Percentiles rank a stretch among this genome's conserved stretches.
Evolutionary conservation across 139 green algal genomes (phyloP).

Genomic region (Limnomonas spitsbergensis): DNA sequence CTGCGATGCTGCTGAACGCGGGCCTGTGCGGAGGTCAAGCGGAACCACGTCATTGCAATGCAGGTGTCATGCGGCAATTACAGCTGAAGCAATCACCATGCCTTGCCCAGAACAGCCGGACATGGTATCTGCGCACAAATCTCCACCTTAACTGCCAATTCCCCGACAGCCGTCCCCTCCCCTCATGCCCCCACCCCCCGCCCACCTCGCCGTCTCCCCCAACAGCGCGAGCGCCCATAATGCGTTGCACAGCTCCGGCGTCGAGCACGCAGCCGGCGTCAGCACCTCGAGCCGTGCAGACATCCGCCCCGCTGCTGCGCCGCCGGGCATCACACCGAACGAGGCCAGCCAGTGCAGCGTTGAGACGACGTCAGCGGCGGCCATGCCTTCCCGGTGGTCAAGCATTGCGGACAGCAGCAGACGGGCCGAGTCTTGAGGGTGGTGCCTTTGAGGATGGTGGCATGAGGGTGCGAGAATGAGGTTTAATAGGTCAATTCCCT

Average conservation of each 20-base stretch:
- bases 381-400: constrained; percentile 9
- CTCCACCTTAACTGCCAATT: no score
- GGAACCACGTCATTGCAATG: no score
- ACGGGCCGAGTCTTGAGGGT: constrained; percentile 12
- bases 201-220: constrained; percentile 13
- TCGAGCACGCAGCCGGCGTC: neutral
- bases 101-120: no score
- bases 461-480: no score
- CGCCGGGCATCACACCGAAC: constrained; percentile 26
- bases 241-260: constrained; percentile 25
- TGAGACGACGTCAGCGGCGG: constrained; percentile 24
- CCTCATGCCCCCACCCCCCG: no score
- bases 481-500: no score
- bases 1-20: neutral
- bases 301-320: constrained; percentile 2
- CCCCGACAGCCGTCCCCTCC: no score
- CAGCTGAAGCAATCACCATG: no score
- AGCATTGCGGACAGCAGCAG: constrained; percentile 12
- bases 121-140: no score
- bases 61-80: no score
- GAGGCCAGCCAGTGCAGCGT: constrained; percentile 24
- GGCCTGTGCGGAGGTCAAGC: no score
- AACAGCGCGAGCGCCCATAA: constrained; percentile 41
- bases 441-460: no score
- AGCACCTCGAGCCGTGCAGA: neutral